A percentile compares a stretch with the other conserved stretches of the same genome.
Evolutionary conservation across 805 yeast species (phyloP).

Genomic region (Kurtzmaniella fragi): DNA sequence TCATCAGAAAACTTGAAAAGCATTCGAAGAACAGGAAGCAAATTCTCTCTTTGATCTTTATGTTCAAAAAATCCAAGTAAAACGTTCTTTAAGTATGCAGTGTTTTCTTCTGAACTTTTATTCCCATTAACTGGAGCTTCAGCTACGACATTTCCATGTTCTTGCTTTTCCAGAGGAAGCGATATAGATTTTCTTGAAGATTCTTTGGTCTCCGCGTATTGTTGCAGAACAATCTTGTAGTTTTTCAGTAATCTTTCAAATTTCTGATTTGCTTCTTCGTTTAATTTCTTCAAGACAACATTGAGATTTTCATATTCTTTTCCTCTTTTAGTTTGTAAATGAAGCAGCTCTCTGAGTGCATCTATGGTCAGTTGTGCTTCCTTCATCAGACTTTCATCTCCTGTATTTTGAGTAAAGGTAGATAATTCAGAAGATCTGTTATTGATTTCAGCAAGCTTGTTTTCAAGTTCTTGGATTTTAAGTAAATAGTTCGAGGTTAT

Average conservation of each 20-base stretch:
- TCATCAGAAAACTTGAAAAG: constrained; percentile 60
- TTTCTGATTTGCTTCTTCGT: constrained; percentile 65
- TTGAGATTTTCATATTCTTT: constrained; percentile 55
- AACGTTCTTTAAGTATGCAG: constrained; percentile 84
- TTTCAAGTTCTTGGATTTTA: constrained; percentile 37
- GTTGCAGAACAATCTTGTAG: constrained; percentile 59
- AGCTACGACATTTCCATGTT: neutral
- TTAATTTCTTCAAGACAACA: constrained; percentile 49
- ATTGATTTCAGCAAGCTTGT: constrained; percentile 19
- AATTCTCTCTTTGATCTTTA: constrained; percentile 80
- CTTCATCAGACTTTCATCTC: constrained; percentile 5
- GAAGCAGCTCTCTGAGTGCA: constrained; percentile 52
- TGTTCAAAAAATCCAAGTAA: constrained; percentile 88
- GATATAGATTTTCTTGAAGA: neutral
- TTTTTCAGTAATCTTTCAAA: constrained; percentile 66
- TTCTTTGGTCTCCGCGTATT: constrained; percentile 42
- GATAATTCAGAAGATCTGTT: constrained; percentile 17
- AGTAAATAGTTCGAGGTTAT: constrained; percentile 41
- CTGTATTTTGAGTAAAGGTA: constrained; percentile 13
- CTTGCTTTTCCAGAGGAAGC: neutral
- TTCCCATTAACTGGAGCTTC: neutral
- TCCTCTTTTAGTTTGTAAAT: constrained; percentile 43
- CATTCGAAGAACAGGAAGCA: constrained; percentile 81
- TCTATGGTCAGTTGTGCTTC: constrained; percentile 25
- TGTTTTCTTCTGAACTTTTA: constrained; percentile 25